Base-by-base conservation (phyloP, 2,329 filamentous ascomycete species). In the Penicillium sp. region DNA sequence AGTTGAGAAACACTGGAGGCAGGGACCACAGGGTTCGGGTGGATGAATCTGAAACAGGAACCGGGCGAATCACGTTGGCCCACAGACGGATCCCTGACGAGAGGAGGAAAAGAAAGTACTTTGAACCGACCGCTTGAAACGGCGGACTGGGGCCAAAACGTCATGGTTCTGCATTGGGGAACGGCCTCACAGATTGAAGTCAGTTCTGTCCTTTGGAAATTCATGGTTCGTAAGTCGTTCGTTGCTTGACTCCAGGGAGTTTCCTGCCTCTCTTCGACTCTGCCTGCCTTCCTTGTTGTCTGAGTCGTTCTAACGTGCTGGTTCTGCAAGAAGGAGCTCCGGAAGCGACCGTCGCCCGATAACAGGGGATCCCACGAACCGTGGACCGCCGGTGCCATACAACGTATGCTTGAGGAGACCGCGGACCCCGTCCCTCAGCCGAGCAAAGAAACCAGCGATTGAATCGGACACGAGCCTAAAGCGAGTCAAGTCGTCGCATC, bases 61-160 rank as follows among this genome's bases (percentile, higher is more conserved):
- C 29, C 41, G 26, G 38, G 46, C 56, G 26, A 59, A 59, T 59
- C 56, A 59, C 17, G 47, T 53, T 52, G 17, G 30, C 17, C n/a
- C 8, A 23, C 15, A 2, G 8, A 29, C 19, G 26, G 48, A 48
- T 41, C 55, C n/a, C 23, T 48, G 54, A 48, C 54, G 21, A 44
- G 13, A 26, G 29, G 54, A 9, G 45, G 19, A 26, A 49, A 57
- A 49, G 26, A 13, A 52, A 41, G 35, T 9, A 38, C 35, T 13
- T 2, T 2, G 35, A 38, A 15, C 1, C 35, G 35, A 38, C 35
- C 35, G 15, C 35, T 38, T 50, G 48, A 50, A 50, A 50, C 48
- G 17, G 26, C 19, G 13, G 48, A 31, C 48, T 50, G 48, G 48
- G n/a, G 48, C 48, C 29, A 31, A 50, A 50, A 23, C 48, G 48